These are phyloP conservation scores for Aspergillus awamori DNA, from an alignment of 2,329 filamentous ascomycete genomes.

Conservation along the genomic window DNA sequence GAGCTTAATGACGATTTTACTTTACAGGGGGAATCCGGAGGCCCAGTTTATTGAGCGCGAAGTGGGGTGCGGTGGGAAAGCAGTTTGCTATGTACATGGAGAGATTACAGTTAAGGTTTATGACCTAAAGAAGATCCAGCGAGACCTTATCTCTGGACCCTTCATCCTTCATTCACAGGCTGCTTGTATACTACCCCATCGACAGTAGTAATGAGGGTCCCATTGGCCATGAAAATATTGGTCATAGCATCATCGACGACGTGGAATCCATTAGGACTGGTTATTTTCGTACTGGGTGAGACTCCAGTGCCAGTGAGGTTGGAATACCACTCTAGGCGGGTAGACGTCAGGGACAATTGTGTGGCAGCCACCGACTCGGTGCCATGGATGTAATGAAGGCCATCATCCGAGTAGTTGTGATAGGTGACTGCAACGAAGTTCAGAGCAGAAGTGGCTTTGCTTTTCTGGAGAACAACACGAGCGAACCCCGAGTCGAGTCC, in stretches of 20 bases:
- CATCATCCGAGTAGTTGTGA: constrained; percentile 43
- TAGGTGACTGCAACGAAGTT: constrained; percentile 41
- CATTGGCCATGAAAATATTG: constrained; percentile 48
- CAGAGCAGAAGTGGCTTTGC: constrained; percentile 13
- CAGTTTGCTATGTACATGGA: too few species aligned
- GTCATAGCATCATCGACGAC: constrained; percentile 39
- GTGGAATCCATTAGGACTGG: constrained; percentile 46
- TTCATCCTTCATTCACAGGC: constrained; percentile 36
- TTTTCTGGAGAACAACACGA: constrained; percentile 5
- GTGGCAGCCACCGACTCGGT: constrained; percentile 37
- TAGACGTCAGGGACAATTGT: constrained; percentile 8
- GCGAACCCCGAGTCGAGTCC: constrained; percentile 20
- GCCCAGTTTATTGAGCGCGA: too few species aligned
- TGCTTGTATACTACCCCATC: constrained; percentile 43
- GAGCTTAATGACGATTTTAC: too few species aligned
- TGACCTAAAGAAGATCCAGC: too few species aligned
- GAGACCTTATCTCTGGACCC: too few species aligned
- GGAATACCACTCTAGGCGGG: constrained; percentile 44
- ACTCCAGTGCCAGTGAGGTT: constrained; percentile 40
- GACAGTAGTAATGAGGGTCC: constrained; percentile 43
- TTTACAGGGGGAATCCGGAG: too few species aligned
- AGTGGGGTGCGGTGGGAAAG: too few species aligned
- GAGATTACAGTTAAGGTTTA: too few species aligned
- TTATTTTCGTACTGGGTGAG: constrained; percentile 41
- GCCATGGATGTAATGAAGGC: constrained; percentile 36